phyloP scores from a whole-genome alignment of 352 stramenopile genomes.

The Ophiocytium majus region DNA sequence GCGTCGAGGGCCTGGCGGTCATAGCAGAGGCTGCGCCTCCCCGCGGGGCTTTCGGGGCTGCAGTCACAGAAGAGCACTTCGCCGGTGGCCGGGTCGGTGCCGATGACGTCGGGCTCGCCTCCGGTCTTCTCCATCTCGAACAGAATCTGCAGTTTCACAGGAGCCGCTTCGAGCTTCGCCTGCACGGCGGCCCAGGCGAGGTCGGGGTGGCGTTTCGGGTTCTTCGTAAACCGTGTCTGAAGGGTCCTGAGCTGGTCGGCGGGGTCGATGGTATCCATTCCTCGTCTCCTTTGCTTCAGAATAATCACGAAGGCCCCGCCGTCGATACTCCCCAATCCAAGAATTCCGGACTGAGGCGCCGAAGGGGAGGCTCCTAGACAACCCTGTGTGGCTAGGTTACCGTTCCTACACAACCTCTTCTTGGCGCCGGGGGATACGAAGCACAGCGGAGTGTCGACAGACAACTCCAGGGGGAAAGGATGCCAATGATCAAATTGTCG shows the following conservation, averaged over 20 bases:
- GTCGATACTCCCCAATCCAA: too few relatives aligned
- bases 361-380: too few relatives aligned
- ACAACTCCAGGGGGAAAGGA: too few relatives aligned
- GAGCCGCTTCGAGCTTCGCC: neutral
- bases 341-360: too few relatives aligned
- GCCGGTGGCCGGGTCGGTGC: neutral
- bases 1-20: neutral
- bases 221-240: neutral
- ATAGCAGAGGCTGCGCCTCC: neutral
- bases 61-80: neutral
- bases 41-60: neutral
- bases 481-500: too few relatives aligned
- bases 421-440: too few relatives aligned
- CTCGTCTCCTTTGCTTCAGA: too few relatives aligned
- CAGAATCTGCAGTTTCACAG: neutral
- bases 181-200: neutral
- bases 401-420: too few relatives aligned
- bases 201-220: neutral
- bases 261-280: too few relatives aligned
- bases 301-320: too few relatives aligned
- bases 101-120: neutral
- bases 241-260: neutral
- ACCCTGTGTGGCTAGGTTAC: too few relatives aligned
- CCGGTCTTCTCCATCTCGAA: constrained; percentile 1
- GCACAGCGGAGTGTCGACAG: too few relatives aligned